Conservation (phyloP, 2,329 filamentous ascomycete genomes). For the Mycocentrospora acerina region DNA sequence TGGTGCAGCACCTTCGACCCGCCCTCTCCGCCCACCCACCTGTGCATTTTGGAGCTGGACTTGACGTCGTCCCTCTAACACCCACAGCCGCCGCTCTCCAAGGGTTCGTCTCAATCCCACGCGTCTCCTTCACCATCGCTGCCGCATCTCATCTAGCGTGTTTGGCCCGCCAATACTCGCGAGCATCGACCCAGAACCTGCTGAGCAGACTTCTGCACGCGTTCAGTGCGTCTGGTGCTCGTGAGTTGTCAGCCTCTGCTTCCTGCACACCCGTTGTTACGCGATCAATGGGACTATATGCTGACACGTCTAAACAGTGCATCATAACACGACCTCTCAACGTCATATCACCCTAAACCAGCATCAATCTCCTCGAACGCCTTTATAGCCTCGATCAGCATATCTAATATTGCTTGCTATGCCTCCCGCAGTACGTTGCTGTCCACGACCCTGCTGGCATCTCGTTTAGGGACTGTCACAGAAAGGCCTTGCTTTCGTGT, state of each 20-base stretch:
- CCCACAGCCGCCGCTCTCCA: slow-evolving; percentile 26
- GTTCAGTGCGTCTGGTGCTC: slow-evolving; percentile 19
- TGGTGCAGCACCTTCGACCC: slow-evolving; percentile 30
- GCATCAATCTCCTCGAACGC: slow-evolving; percentile 22
- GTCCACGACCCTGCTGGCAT: slow-evolving; percentile 9
- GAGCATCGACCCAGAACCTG: slow-evolving; percentile 26
- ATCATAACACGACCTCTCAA: slow-evolving; percentile 41
- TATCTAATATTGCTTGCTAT: slow-evolving; percentile 50
- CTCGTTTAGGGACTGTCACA: slow-evolving; percentile 9
- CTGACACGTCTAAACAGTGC: slow-evolving; percentile 36
- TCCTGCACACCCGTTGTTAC: slow-evolving; percentile 14
- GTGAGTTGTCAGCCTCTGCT: slow-evolving; percentile 25
- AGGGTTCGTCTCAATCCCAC: slow-evolving; percentile 31
- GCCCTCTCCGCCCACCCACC: slow-evolving; percentile 22
- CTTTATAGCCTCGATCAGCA: slow-evolving; percentile 37
- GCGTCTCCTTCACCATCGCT: slow-evolving; percentile 39
- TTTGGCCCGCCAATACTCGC: slow-evolving; percentile 31
- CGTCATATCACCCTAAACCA: slow-evolving; percentile 28
- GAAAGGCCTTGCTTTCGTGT: slow-evolving; percentile 6
- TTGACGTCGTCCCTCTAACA: slow-evolving; percentile 30
- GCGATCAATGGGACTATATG: slow-evolving; percentile 14
- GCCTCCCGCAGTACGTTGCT: slow-evolving; percentile 56
- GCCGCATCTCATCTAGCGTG: slow-evolving; percentile 33
- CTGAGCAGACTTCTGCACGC: slow-evolving; percentile 22
- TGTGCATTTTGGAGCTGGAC: slow-evolving; percentile 37